Evolutionary conservation across 2,329 filamentous ascomycete genomes (phyloP).

Genomic region (Nemania sp.): DNA sequence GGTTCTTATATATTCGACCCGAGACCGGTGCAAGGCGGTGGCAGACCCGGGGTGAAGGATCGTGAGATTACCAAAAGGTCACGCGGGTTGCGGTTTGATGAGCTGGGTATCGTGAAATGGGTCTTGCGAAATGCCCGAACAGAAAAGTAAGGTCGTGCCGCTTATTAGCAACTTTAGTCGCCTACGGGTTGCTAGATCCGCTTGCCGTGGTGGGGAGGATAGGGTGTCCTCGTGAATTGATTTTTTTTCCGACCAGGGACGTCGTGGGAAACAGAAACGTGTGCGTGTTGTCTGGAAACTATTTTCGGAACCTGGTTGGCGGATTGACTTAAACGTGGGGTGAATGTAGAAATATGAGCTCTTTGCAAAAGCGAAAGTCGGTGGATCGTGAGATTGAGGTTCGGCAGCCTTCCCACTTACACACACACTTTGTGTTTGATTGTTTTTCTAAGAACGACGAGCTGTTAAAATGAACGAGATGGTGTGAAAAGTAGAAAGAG

Average conservation of each 20-base stretch:
- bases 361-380: slow-evolving; percentile 5
- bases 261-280: slow-evolving; percentile 24
- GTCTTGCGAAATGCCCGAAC: slow-evolving; percentile 18
- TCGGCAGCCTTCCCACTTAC: too few relatives aligned
- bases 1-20: slow-evolving; percentile 20
- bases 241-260: slow-evolving; percentile 27
- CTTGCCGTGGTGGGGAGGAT: slow-evolving; percentile 27
- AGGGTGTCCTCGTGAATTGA: slow-evolving; percentile 26
- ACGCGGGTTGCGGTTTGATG: slow-evolving; percentile 27
- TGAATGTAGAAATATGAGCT: slow-evolving; percentile 2
- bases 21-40: slow-evolving; percentile 25
- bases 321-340: slow-evolving; percentile 6
- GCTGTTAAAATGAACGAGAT: too few relatives aligned
- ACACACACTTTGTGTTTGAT: too few relatives aligned
- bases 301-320: not conserved
- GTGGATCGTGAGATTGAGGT: slow-evolving; percentile 22
- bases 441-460: not conserved
- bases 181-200: slow-evolving; percentile 26
- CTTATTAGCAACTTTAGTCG: slow-evolving; percentile 26
- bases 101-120: slow-evolving; percentile 24
- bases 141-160: slow-evolving; percentile 17
- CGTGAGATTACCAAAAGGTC: slow-evolving; percentile 27
- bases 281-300: slow-evolving; percentile 8
- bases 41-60: slow-evolving; percentile 23
- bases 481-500: not conserved